Evolutionary conservation across 306 rosid genomes (phyloP).

Genomic region (Gynostemma pentaphyllum): DNA sequence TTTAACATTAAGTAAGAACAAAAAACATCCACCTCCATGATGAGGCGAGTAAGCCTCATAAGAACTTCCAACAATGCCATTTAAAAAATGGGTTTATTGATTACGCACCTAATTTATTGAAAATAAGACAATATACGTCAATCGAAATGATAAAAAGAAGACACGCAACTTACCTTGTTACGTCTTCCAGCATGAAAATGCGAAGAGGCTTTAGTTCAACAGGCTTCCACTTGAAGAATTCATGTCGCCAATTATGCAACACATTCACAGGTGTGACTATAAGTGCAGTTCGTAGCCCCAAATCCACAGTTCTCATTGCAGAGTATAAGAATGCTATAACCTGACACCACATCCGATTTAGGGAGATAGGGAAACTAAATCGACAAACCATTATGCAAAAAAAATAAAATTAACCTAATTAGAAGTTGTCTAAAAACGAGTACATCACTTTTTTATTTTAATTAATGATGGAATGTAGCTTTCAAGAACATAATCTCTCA

Average conservation of each 20-base stretch:
- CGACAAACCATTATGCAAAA: background rate
- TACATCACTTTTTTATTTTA: too few relatives aligned
- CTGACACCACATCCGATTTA: conserved; percentile 29
- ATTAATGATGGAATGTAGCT: too few relatives aligned
- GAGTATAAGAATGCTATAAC: conserved; percentile 91
- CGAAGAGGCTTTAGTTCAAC: conserved; percentile 70
- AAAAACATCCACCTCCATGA: too few relatives aligned
- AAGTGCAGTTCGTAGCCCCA: conserved; percentile 85
- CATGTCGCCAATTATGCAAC: conserved; percentile 93
- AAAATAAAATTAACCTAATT: background rate
- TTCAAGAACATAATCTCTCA: too few relatives aligned
- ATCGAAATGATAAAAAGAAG: background rate
- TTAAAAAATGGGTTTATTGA: background rate
- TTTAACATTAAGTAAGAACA: too few relatives aligned
- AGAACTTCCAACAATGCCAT: background rate
- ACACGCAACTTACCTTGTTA: conserved; percentile 44
- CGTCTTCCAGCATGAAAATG: conserved; percentile 90
- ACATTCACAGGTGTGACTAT: conserved; percentile 95
- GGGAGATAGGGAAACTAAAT: background rate
- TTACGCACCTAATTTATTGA: background rate
- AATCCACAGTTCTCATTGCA: conserved; percentile 76
- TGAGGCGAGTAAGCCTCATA: background rate
- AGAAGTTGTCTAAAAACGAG: too few relatives aligned
- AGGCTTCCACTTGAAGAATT: conserved; percentile 87
- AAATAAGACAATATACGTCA: background rate